A percentile compares a stretch with the other conserved stretches of the same genome.
These are phyloP conservation scores for Starmera quercuum DNA, from an alignment of 805 yeast genomes.

Conservation along the genomic window DNA sequence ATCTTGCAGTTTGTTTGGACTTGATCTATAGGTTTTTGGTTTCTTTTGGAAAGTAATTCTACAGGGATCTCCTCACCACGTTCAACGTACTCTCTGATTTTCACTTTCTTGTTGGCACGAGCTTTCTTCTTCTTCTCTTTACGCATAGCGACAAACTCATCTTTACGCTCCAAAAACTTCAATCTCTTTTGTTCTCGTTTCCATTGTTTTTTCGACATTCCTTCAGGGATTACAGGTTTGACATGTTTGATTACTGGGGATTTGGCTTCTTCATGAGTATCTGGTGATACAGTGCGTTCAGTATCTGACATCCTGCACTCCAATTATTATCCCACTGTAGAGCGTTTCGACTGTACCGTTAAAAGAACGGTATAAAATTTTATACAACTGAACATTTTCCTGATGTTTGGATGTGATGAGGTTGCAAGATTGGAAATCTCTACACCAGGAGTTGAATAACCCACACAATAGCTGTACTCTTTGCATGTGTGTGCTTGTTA, in stretches of 20 bases:
- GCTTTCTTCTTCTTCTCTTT: slow-evolving; percentile 47
- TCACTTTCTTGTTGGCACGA: slow-evolving; percentile 30
- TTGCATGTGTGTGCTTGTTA: too few relatives aligned
- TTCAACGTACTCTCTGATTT: slow-evolving; percentile 25
- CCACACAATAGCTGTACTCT: too few relatives aligned
- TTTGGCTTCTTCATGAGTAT: background rate
- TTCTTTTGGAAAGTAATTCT: slow-evolving; percentile 30
- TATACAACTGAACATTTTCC: too few relatives aligned
- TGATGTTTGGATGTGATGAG: too few relatives aligned
- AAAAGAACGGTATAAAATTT: too few relatives aligned
- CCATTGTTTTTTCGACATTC: slow-evolving; percentile 83
- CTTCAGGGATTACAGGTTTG: slow-evolving; percentile 53
- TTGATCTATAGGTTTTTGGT: slow-evolving; percentile 33
- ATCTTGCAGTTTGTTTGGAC: slow-evolving; percentile 41
- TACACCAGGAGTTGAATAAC: too few relatives aligned
- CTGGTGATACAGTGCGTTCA: too few relatives aligned
- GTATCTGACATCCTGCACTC: too few relatives aligned
- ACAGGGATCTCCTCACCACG: slow-evolving; percentile 33
- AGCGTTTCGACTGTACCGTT: too few relatives aligned
- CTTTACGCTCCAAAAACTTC: slow-evolving; percentile 59
- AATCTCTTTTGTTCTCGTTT: slow-evolving; percentile 57
- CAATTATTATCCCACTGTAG: too few relatives aligned
- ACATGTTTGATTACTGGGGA: too few relatives aligned
- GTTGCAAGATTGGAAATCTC: too few relatives aligned
- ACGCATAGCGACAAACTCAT: slow-evolving; percentile 44